Conservation (phyloP, 2,329 filamentous ascomycete species). For the Colletotrichum tabaci region DNA sequence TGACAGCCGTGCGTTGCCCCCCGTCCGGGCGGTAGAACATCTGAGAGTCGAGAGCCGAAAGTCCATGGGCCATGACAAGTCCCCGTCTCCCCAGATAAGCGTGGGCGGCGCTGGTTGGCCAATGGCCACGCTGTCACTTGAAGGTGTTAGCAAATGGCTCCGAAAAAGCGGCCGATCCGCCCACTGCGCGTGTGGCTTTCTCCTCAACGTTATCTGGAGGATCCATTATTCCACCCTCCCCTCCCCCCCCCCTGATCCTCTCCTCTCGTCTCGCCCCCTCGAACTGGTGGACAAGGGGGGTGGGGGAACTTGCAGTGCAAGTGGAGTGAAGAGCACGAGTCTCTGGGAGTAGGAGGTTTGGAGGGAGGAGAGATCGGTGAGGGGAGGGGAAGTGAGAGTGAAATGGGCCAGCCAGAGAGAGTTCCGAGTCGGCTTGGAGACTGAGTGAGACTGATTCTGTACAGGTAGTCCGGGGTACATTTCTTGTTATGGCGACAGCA, state of each 20-base stretch:
- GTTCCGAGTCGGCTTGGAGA: slow-evolving; percentile 23
- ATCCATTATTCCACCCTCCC: slow-evolving; percentile 4
- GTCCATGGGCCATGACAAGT: too few relatives aligned
- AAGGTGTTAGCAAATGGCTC: slow-evolving; percentile 41
- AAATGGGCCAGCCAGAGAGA: slow-evolving; percentile 10
- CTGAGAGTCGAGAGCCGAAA: slow-evolving; percentile 1
- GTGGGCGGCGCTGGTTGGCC: slow-evolving; percentile 37
- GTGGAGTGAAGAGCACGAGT: slow-evolving; percentile 36
- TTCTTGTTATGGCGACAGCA: too few relatives aligned
- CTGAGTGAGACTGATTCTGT: too few relatives aligned
- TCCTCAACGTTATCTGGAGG: slow-evolving; percentile 37
- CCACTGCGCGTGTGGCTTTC: slow-evolving; percentile 23
- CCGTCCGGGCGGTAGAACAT: slow-evolving; percentile 35
- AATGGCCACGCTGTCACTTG: slow-evolving; percentile 33
- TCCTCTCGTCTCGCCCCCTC: slow-evolving; percentile 12
- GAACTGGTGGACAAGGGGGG: slow-evolving; percentile 12
- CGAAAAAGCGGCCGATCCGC: slow-evolving; percentile 31
- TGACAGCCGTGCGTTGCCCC: background rate
- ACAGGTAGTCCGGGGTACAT: background rate
- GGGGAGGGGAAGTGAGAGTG: background rate
- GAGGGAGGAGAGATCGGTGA: background rate
- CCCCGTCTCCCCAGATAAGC: slow-evolving; percentile 30
- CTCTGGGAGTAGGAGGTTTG: slow-evolving; percentile 15
- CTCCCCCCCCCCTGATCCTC: background rate
- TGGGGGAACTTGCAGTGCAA: slow-evolving; percentile 3